Evolutionary conservation across 2,329 filamentous ascomycete genomes (phyloP).

Genomic region (Alternaria triticina): DNA sequence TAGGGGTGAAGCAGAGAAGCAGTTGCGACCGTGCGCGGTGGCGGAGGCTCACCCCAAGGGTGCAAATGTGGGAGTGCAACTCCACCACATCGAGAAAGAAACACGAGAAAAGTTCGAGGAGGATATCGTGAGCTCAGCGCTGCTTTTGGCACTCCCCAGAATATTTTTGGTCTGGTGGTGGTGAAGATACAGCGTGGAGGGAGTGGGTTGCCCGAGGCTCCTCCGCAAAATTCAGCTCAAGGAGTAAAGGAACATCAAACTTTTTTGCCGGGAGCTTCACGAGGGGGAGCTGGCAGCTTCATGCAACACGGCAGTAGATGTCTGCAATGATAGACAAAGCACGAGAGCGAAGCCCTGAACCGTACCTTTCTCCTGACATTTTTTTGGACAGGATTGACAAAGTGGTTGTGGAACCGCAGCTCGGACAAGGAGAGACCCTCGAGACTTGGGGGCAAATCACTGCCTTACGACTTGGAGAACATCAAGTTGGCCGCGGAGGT

Average conservation of each 20-base stretch:
- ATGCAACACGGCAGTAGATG: not conserved
- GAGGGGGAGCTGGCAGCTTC: not conserved
- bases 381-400: not conserved
- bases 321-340: not conserved
- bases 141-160: not conserved
- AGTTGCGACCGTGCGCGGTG: not conserved
- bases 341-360: not conserved
- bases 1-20: not conserved
- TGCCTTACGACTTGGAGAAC: not conserved
- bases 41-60: not conserved
- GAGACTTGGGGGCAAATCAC: not conserved
- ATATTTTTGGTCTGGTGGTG: slow-evolving; percentile 1
- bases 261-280: not conserved
- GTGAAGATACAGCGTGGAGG: not conserved
- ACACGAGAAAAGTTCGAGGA: not conserved
- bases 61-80: not conserved
- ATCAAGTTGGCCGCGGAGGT: not conserved
- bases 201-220: not conserved
- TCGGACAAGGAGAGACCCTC: not conserved
- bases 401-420: not conserved
- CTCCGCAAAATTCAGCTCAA: not conserved
- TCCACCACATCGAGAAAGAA: not conserved
- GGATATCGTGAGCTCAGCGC: not conserved
- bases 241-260: not conserved
- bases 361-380: not conserved